phyloP scores from a whole-genome alignment of 228 moss, liverwort and hornwort genomes.

The Sphagnum magellanicum region DNA sequence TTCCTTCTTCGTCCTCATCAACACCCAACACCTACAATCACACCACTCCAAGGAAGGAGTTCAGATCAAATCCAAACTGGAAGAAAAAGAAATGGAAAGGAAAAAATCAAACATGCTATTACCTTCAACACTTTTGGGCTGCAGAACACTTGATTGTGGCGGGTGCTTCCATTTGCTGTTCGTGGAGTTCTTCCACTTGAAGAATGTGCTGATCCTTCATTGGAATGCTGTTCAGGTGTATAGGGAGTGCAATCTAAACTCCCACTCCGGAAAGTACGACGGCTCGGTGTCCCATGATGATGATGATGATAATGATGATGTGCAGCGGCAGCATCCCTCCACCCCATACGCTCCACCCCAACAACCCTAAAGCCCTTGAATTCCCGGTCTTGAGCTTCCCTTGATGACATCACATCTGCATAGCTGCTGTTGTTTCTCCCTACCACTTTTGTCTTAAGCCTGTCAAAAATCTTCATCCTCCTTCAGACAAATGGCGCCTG shows the following conservation, averaged over 20 bases:
- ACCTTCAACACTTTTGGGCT: conserved; percentile 30
- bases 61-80: not conserved
- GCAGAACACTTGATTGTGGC: conserved; percentile 2
- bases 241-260: too few species aligned
- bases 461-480: conserved; percentile 1
- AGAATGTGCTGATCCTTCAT: conserved; percentile 18
- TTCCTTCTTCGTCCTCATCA: conserved; percentile 26
- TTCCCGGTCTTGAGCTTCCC: conserved; percentile 3
- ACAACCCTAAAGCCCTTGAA: too few species aligned
- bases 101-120: not conserved
- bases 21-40: conserved; percentile 8
- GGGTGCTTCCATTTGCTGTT: conserved; percentile 7
- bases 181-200: conserved; percentile 5
- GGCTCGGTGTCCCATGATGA: too few species aligned
- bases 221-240: too few species aligned
- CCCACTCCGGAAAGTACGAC: too few species aligned
- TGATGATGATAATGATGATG: too few species aligned
- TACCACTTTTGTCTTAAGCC: conserved; percentile 1
- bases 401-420: conserved; percentile 17
- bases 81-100: not conserved
- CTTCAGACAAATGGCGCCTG: too few species aligned
- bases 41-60: too few species aligned
- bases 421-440: conserved; percentile 10
- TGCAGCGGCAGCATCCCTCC: too few species aligned
- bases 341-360: too few species aligned